Conservation (phyloP, 768 basidiomycete genomes). For the Austroboletus festivus region DNA sequence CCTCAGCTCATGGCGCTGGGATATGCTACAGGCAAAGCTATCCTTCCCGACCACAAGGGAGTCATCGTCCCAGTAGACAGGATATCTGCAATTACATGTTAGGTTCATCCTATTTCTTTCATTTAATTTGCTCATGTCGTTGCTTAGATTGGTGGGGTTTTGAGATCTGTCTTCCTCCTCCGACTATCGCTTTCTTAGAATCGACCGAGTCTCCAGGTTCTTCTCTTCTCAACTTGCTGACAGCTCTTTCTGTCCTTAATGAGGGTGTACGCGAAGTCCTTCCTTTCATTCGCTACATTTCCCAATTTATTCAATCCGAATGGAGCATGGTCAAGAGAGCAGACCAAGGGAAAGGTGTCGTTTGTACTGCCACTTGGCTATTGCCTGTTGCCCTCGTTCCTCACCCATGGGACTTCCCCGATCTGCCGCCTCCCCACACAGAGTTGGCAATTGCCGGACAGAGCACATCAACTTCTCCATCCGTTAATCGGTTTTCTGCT, state of each 20-base stretch:
- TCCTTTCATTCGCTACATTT: constrained; percentile 80
- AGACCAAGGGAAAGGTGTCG: constrained; percentile 72
- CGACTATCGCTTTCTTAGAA: constrained; percentile 58
- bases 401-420: constrained; percentile 74
- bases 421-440: constrained; percentile 36
- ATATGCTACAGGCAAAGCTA: constrained; percentile 64
- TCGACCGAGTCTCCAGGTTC: constrained; percentile 57
- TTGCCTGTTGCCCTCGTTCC: constrained; percentile 79
- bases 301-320: constrained; percentile 76
- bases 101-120: constrained; percentile 24
- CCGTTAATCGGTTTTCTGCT: constrained; percentile 21
- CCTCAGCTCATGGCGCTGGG: constrained; percentile 77
- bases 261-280: constrained; percentile 79
- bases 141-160: constrained; percentile 86
- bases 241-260: constrained; percentile 64
- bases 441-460: constrained; percentile 13
- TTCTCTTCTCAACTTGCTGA: constrained; percentile 69
- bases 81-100: constrained; percentile 77
- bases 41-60: constrained; percentile 66
- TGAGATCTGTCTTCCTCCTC: constrained; percentile 71
- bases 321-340: constrained; percentile 60
- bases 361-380: constrained; percentile 90
- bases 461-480: constrained; percentile 21
- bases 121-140: constrained; percentile 5
- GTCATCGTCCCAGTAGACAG: constrained; percentile 73